Evolutionary conservation across 1,139 yeast genomes (phyloP), one percentile per base, ranked within the genome.

Genomic region (Taphrina deformans): DNA sequence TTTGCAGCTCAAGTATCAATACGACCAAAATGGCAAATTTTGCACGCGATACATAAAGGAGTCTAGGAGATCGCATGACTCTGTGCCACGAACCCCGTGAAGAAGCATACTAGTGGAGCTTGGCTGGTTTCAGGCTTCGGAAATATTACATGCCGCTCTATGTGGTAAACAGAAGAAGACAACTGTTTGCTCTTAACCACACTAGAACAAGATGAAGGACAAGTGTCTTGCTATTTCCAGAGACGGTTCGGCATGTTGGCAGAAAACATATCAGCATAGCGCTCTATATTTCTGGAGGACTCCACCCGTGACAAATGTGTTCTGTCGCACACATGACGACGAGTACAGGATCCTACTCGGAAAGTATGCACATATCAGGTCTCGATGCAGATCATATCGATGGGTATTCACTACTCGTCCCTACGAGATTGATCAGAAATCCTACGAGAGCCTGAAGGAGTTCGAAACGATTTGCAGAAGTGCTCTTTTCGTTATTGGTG

Each of bases 381-480:
- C 12, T 26, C 52, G 52, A 2, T 48, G 52, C 16, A 18, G 26
- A 16, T 26, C 52, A 12, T 26, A 26, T 14, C 52, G 35, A 2
- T 48, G 52, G 52, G 35, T 48, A 6, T 48, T 48, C 35, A 48
- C 33, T 18, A 26, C 35, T 16, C 23, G 35, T 1, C 35, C 52
- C 6, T 48, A 48, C 52, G 52, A 48, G n/a, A 18, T 48, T 7
- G 52, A 26, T 48, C 52, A 48, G 14, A 48, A 48, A 35, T 26
- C 33, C n/a, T 48, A 29, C 35, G 35, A 48, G 23, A 48, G 35
- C 9, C 33, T 48, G 23, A 48, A 29, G n/a, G 21, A n/a, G 14
- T 48, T 26, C 52, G 52, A 48, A 16, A 48, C 23, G 35, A 26
- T 26, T 10, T 48, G 33, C 18, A 48, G 52, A 12, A 29, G 35